Percentiles rank a stretch among this genome's conserved stretches.
These are phyloP conservation scores for Geranomyces variabilis DNA, from an alignment of 192 early-diverging fungal genomes.

Conservation along the genomic window DNA sequence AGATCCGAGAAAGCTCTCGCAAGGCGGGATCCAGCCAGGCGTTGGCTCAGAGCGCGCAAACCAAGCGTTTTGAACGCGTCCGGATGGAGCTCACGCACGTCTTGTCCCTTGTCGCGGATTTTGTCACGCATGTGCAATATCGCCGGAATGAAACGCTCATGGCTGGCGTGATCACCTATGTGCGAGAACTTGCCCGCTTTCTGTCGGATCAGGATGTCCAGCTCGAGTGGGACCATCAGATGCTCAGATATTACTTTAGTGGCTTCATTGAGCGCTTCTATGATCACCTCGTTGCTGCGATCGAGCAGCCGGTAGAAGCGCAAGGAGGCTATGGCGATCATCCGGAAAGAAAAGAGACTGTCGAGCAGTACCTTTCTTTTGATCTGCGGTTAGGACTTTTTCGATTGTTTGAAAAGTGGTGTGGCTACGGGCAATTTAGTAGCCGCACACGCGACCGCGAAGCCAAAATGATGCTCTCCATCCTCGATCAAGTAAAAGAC, in stretches of 20 bases:
- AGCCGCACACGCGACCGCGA: slow-evolving; percentile 64
- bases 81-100: slow-evolving; percentile 76
- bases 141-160: slow-evolving; percentile 66
- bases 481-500: slow-evolving; percentile 76
- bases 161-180: slow-evolving; percentile 68
- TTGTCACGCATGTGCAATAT: slow-evolving; percentile 59
- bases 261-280: slow-evolving; percentile 85
- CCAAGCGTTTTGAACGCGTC: slow-evolving; percentile 68
- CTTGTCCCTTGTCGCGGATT: slow-evolving; percentile 68
- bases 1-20: slow-evolving; percentile 17
- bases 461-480: slow-evolving; percentile 64
- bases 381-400: slow-evolving; percentile 78
- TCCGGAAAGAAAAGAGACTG: not conserved
- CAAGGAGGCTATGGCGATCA: not conserved
- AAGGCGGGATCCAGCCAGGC: slow-evolving; percentile 60
- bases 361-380: slow-evolving; percentile 63
- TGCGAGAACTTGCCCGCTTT: slow-evolving; percentile 49
- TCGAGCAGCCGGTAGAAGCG: not conserved
- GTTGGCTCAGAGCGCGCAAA: slow-evolving; percentile 29
- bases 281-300: slow-evolving; percentile 54
- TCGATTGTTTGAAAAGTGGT: slow-evolving; percentile 90
- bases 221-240: slow-evolving; percentile 85
- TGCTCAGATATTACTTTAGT: slow-evolving; percentile 87
- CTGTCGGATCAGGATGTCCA: slow-evolving; percentile 76
- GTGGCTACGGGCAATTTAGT: slow-evolving; percentile 74